Evolutionary conservation across 805 yeast genomes (phyloP).

Genomic region (Cyberlindnera bimundalis): DNA sequence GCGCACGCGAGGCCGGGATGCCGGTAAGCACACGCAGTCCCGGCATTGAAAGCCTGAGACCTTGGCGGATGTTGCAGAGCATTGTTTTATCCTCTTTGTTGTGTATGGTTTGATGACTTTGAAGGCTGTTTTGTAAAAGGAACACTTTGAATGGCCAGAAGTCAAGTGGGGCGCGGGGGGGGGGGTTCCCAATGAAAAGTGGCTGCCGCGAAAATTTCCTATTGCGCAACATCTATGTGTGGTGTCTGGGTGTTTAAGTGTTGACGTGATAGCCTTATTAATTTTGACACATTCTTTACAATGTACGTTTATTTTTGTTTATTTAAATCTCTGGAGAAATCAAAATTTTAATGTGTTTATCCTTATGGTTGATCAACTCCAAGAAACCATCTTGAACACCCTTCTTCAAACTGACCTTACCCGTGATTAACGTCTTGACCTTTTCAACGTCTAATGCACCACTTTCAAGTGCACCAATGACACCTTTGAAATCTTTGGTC

Average conservation of each 20-base stretch:
- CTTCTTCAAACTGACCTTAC: conserved; percentile 35
- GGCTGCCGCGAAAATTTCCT: too few relatives aligned
- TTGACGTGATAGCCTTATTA: neutral
- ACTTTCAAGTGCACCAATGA: conserved; percentile 36
- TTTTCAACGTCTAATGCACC: conserved; percentile 37
- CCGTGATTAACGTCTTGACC: conserved; percentile 37
- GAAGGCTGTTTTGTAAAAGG: conserved; percentile 4
- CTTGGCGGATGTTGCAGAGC: conserved; percentile 2
- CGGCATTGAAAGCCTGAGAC: neutral
- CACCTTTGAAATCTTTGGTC: conserved; percentile 41
- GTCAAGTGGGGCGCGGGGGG: too few relatives aligned
- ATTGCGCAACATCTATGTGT: too few relatives aligned
- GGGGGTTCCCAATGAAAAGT: too few relatives aligned
- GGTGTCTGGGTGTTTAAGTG: neutral
- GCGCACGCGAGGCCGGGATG: conserved; percentile 5
- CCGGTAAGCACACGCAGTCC: neutral
- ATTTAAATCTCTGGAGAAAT: conserved; percentile 32
- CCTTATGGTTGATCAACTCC: conserved; percentile 41
- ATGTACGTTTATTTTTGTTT: neutral
- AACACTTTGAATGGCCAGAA: conserved; percentile 4
- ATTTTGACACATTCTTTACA: too few relatives aligned
- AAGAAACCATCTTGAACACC: conserved; percentile 41
- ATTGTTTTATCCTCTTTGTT: neutral
- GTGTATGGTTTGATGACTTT: neutral
- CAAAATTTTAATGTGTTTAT: conserved; percentile 43